phyloP scores from a whole-genome alignment of 2,329 filamentous ascomycete genomes.

The Fusarium haematococcum region DNA sequence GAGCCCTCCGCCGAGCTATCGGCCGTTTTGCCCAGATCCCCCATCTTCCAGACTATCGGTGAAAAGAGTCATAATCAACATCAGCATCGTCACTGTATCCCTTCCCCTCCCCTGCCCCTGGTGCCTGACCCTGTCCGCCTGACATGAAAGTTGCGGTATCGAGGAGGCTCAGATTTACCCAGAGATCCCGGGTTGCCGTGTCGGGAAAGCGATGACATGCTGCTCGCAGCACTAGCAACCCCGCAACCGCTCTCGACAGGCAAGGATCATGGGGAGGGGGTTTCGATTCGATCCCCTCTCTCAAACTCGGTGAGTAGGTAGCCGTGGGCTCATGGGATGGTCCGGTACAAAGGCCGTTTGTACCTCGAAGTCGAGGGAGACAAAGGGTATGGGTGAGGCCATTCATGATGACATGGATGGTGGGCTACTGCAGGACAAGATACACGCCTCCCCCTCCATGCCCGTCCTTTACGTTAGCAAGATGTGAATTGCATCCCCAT shows the following conservation, averaged over 20 bases:
- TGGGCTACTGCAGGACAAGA: neutral
- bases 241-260: conserved; percentile 32
- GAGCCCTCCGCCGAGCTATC: conserved; percentile 4
- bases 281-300: conserved; percentile 24
- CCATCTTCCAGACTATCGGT: conserved; percentile 9
- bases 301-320: conserved; percentile 33
- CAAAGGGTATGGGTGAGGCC: conserved; percentile 14
- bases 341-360: conserved; percentile 31
- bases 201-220: conserved; percentile 36
- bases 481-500: conserved; percentile 1
- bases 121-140: conserved; percentile 26
- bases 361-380: conserved; percentile 23
- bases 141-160: conserved; percentile 31
- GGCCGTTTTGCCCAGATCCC: neutral
- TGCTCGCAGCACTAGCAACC: conserved; percentile 39
- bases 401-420: conserved; percentile 33
- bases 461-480: neutral
- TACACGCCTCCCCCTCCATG: conserved; percentile 35
- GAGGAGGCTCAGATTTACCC: conserved; percentile 3
- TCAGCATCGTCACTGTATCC: neutral
- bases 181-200: conserved; percentile 28
- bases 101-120: conserved; percentile 15
- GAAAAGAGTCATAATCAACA: conserved; percentile 20
- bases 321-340: conserved; percentile 23
- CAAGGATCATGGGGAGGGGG: conserved; percentile 28